Conservation (phyloP, 805 yeast genomes). For the Saccharomycopsis babjevae region DNA sequence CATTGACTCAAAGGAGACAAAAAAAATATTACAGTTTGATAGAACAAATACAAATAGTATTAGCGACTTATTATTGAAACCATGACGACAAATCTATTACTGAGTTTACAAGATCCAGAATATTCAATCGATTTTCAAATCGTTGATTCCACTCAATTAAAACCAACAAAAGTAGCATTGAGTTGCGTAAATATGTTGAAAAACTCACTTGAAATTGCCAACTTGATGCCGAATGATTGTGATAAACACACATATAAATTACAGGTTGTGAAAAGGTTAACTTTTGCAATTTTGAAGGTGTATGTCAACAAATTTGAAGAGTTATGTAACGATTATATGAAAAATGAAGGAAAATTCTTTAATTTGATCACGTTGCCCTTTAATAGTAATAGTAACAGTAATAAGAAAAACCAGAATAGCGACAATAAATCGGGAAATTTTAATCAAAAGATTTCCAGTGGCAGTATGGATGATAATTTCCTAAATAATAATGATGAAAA, state of each 20-base stretch:
- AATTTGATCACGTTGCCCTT: conserved; percentile 7
- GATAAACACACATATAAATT: background rate
- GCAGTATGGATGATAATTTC: background rate
- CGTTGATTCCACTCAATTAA: conserved; percentile 5
- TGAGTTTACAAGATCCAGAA: background rate
- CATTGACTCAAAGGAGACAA: background rate
- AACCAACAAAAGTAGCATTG: conserved; percentile 9
- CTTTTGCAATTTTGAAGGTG: background rate
- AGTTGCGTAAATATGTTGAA: conserved; percentile 9
- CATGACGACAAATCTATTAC: background rate
- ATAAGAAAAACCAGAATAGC: background rate
- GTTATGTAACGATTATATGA: background rate
- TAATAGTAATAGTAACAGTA: background rate
- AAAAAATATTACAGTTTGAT: background rate
- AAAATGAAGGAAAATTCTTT: conserved; percentile 5
- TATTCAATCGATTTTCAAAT: conserved; percentile 8
- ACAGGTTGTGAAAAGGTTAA: background rate
- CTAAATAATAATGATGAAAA: background rate
- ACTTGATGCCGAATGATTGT: background rate
- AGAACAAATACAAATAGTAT: background rate
- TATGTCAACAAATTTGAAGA: conserved; percentile 4
- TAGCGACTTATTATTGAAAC: background rate
- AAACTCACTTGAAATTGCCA: conserved; percentile 5
- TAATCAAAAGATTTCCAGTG: background rate
- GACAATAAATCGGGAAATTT: background rate